Evolutionary conservation across 768 basidiomycete genomes (phyloP).

Genomic region (Boletus coccyginus): DNA sequence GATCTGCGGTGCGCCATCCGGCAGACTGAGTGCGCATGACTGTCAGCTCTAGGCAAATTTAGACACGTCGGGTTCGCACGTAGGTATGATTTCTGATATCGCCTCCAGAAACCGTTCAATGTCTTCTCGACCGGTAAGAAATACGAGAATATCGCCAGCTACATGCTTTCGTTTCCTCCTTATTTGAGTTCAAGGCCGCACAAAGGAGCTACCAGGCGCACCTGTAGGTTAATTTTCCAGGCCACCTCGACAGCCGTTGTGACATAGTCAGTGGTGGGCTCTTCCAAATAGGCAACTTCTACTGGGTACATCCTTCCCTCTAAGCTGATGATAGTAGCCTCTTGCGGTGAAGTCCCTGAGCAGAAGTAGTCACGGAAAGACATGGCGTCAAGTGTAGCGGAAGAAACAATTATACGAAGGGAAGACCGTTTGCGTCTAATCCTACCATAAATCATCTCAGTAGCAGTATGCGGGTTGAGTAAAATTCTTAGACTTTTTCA

Average conservation of each 20-base stretch:
- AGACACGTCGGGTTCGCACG: slow-evolving; percentile 38
- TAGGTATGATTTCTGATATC: slow-evolving; percentile 72
- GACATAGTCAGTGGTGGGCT: slow-evolving; percentile 79
- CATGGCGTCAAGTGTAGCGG: slow-evolving; percentile 92
- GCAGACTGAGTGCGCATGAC: slow-evolving; percentile 37
- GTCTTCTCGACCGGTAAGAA: slow-evolving; percentile 94
- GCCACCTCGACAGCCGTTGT: slow-evolving; percentile 77
- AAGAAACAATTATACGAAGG: slow-evolving; percentile 89
- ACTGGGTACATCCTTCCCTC: slow-evolving; percentile 97
- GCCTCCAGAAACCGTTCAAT: slow-evolving; percentile 87
- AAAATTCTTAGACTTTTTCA: slow-evolving; percentile 73
- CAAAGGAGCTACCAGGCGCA: slow-evolving; percentile 29
- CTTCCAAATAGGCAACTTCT: slow-evolving; percentile 82
- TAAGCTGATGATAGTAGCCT: slow-evolving; percentile 81
- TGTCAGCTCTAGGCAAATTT: neutral
- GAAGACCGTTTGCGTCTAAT: slow-evolving; percentile 90
- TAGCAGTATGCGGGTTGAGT: neutral
- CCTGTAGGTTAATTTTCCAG: slow-evolving; percentile 80
- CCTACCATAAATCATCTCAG: slow-evolving; percentile 39
- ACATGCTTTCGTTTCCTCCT: slow-evolving; percentile 50
- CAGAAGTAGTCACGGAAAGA: slow-evolving; percentile 90
- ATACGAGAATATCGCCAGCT: slow-evolving; percentile 88
- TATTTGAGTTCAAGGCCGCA: neutral
- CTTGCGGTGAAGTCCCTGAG: slow-evolving; percentile 54
- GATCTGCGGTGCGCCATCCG: slow-evolving; percentile 54